Percentiles rank a stretch among this genome's conserved stretches.
Conservation (phyloP, 306 rosid genomes). For the Castanea mollissima region DNA sequence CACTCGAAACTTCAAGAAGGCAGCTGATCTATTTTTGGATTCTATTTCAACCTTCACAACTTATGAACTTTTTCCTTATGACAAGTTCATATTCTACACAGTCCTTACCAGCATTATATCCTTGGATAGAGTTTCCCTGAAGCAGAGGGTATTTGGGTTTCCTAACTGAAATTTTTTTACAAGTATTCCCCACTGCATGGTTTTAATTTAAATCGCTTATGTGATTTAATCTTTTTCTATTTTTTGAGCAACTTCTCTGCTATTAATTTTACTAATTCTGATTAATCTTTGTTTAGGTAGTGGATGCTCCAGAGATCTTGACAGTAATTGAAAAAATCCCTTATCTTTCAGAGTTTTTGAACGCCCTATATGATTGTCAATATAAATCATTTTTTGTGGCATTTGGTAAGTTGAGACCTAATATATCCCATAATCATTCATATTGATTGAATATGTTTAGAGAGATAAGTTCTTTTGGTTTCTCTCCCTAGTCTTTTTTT, state of each 20-base stretch:
- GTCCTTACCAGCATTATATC: slow-evolving; percentile 94
- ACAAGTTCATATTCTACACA: slow-evolving; percentile 87
- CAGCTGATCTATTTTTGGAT: slow-evolving; percentile 81
- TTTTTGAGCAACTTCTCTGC: not conserved
- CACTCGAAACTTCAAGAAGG: slow-evolving; percentile 88
- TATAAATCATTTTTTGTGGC: too few relatives aligned
- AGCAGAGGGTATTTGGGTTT: slow-evolving; percentile 66
- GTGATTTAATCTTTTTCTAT: not conserved
- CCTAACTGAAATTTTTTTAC: too few relatives aligned
- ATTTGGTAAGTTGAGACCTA: too few relatives aligned
- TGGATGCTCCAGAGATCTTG: slow-evolving; percentile 96
- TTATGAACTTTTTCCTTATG: slow-evolving; percentile 84
- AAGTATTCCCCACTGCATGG: not conserved
- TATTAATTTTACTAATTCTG: not conserved
- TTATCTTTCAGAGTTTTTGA: slow-evolving; percentile 72
- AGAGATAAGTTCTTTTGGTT: too few relatives aligned
- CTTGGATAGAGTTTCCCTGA: slow-evolving; percentile 90
- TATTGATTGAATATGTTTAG: too few relatives aligned
- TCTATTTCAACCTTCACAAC: slow-evolving; percentile 96
- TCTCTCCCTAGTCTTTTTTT: not conserved
- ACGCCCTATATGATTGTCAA: slow-evolving; percentile 62
- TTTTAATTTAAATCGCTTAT: slow-evolving; percentile 3
- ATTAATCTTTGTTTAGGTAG: slow-evolving; percentile 55
- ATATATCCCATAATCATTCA: too few relatives aligned
- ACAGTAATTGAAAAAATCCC: slow-evolving; percentile 93